Evolutionary conservation across 148 eudicot genomes (phyloP), one percentile per base, ranked within the genome.

Genomic region (Arctostaphylos glauca): DNA sequence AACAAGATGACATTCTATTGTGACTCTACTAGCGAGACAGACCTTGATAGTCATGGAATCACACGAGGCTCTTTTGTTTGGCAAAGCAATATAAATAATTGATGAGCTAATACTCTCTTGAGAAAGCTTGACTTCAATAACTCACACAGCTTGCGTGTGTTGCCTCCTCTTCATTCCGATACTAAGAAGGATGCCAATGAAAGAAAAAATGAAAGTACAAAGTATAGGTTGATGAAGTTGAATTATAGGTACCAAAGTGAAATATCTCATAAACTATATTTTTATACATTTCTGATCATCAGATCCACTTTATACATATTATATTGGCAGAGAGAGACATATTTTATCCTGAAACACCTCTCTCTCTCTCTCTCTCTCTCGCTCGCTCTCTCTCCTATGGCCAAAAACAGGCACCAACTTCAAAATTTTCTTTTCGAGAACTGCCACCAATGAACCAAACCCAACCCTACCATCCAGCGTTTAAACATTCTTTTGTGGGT

Each of bases 351-450:
- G 71, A 25, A 12, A 66, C 16, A 66, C 16, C 71, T 66, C 16
- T 54, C 4, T 13, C 56, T 10, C 68, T 60, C 12, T 60, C 67
- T 60, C 66, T 62, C 41, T 64, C 70, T 23, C 70, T 9, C 62
- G n/a, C 55, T 9, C 12, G 13, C 54, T 9, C 9, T 1, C 54
- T 10, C 1, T 13, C 56, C 3, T 66, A 25, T 66, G 41, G 71
- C 71, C 71, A 66, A 25, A 66, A 66, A 58, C 49, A 31, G 83
- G 80, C 86, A 80, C 38, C 83, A 80, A 62, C 15, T 84, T 44
- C 86, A 59, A 84, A 79, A 31, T 47, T 59, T 78, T 83, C 64
- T 83, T 55, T 44, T 72, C 25, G 85, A 83, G 85, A 66, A 79
- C 78, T 56, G 67, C 70, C 85, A 78, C 31, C 82, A 53, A 23